Evolutionary conservation across 768 basidiomycete genomes (phyloP).

Genomic region (Tylopilus intermedius): DNA sequence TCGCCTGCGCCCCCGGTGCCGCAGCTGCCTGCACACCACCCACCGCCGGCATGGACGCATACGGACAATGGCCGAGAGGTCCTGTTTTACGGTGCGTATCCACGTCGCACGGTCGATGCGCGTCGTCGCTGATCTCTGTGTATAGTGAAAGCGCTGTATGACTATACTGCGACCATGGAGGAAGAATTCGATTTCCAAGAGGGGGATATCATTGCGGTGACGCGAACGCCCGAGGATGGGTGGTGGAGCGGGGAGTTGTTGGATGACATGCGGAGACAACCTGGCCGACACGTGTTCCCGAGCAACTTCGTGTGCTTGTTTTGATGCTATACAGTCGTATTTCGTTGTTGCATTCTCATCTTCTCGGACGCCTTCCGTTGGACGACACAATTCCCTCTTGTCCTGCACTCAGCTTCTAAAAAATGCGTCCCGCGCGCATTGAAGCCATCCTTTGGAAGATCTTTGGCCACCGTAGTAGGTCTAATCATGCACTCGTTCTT

Average conservation of each 20-base stretch:
- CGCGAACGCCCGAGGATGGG: constrained; percentile 89
- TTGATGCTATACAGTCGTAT: constrained; percentile 26
- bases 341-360: too few relatives aligned
- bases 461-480: too few relatives aligned
- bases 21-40: constrained; percentile 26
- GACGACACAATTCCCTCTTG: too few relatives aligned
- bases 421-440: too few relatives aligned
- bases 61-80: too few relatives aligned
- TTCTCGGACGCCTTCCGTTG: too few relatives aligned
- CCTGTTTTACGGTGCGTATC: too few relatives aligned
- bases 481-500: too few relatives aligned
- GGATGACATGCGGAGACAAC: constrained; percentile 67
- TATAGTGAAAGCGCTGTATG: constrained; percentile 82
- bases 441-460: too few relatives aligned
- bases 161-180: constrained; percentile 77
- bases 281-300: constrained; percentile 76
- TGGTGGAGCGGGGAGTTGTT: constrained; percentile 94
- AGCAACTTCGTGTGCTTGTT: constrained; percentile 87
- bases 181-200: constrained; percentile 97
- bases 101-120: too few relatives aligned
- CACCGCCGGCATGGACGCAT: constrained; percentile 48
- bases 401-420: too few relatives aligned
- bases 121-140: too few relatives aligned
- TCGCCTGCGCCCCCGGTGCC: constrained; percentile 35
- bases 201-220: constrained; percentile 94